Evolutionary conservation across 306 rosid genomes (phyloP).

Genomic region (Leucaena leucocephala): DNA sequence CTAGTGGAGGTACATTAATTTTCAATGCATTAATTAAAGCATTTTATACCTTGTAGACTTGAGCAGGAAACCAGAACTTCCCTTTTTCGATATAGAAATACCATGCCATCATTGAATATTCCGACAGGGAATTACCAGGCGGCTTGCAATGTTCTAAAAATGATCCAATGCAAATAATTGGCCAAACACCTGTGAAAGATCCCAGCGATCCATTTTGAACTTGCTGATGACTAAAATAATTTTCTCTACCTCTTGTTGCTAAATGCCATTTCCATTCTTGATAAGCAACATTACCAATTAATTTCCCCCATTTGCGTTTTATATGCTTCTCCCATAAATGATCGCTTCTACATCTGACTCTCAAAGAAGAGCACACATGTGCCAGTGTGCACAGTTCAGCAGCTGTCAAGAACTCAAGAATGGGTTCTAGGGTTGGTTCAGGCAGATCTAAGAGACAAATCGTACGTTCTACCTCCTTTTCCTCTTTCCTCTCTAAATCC

Average conservation of each 20-base stretch:
- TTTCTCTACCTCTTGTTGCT: conserved; percentile 35
- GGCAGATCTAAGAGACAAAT: conserved; percentile 59
- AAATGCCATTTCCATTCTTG: conserved; percentile 49
- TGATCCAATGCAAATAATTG: conserved; percentile 34
- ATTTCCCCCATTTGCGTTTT: conserved; percentile 53
- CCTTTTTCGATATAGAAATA: conserved; percentile 62
- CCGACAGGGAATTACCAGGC: conserved; percentile 30
- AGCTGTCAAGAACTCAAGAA: conserved; percentile 58
- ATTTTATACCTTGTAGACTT: conserved; percentile 55
- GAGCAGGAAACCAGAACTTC: conserved; percentile 67
- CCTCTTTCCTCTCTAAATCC: conserved; percentile 29
- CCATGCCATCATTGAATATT: conserved; percentile 49
- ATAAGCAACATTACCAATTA: conserved; percentile 50
- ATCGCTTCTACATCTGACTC: conserved; percentile 54
- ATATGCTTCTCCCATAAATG: conserved; percentile 59
- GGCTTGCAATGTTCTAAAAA: conserved; percentile 31
- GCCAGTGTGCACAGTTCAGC: conserved; percentile 51
- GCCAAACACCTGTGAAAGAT: conserved; percentile 29
- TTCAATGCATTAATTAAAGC: neutral
- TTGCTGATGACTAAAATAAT: conserved; percentile 4
- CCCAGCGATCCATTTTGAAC: conserved; percentile 39
- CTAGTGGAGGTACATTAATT: neutral
- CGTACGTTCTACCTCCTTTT: conserved; percentile 39
- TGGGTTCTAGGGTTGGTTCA: conserved; percentile 49
- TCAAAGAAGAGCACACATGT: conserved; percentile 51